Conservation (phyloP, 116 monocot genomes). For the Posidonia oceanica region DNA sequence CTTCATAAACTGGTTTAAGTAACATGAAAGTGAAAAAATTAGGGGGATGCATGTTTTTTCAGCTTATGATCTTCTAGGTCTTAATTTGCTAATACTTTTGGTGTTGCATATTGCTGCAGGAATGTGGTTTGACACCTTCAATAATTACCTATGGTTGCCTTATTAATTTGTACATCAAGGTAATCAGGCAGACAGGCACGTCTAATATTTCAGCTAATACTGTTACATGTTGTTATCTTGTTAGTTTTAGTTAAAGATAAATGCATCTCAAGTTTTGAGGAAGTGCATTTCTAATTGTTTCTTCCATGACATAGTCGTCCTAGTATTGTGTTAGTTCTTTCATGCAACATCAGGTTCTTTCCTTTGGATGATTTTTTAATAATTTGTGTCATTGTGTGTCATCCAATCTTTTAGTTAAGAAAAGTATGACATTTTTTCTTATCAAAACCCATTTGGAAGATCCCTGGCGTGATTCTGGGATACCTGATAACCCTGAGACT, state of each 20-base stretch:
- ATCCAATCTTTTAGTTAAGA: too few relatives aligned
- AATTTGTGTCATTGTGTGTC: too few relatives aligned
- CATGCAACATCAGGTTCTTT: too few relatives aligned
- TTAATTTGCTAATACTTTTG: neutral
- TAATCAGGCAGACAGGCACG: constrained; percentile 2
- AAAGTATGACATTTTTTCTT: too few relatives aligned
- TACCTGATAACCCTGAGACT: too few relatives aligned
- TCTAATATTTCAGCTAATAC: neutral
- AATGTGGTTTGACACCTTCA: constrained; percentile 81
- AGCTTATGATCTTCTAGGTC: neutral
- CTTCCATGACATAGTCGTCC: neutral
- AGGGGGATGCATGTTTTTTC: neutral
- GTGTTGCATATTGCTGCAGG: constrained; percentile 36
- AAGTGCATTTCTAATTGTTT: neutral
- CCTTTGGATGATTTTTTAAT: too few relatives aligned
- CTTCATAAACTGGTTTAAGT: too few relatives aligned
- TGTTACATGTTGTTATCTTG: neutral
- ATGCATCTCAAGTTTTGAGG: too few relatives aligned
- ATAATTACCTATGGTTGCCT: constrained; percentile 92
- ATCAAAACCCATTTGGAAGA: too few relatives aligned
- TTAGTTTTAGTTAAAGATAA: neutral
- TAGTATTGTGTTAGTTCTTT: too few relatives aligned
- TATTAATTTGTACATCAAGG: constrained; percentile 90
- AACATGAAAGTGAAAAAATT: too few relatives aligned
- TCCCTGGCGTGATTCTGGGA: too few relatives aligned